A percentile compares a stretch with the other conserved stretches of the same genome.
phyloP scores from a whole-genome alignment of 164 flowering plant genomes.

The Vitis rotundifolia region DNA sequence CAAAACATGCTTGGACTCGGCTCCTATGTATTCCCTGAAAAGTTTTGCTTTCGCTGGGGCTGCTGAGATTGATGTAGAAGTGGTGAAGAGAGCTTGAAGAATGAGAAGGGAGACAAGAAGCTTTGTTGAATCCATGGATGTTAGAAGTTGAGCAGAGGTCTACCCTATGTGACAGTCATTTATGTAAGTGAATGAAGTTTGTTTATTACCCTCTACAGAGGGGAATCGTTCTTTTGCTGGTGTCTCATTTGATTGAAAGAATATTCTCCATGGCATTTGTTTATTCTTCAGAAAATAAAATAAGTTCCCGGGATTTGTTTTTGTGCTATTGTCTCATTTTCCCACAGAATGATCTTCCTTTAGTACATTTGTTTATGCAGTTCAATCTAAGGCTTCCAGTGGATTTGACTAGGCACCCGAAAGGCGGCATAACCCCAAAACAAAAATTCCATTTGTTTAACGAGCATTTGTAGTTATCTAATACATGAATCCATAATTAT shows the following conservation, averaged over 20 bases:
- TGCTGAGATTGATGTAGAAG: slow-evolving; percentile 2
- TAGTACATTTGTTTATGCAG: too few species aligned
- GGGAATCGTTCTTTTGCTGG: background rate
- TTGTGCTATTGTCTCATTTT: background rate
- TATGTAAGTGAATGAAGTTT: background rate
- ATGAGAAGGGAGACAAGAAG: slow-evolving; percentile 2
- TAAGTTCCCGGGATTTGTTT: background rate
- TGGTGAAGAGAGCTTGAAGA: background rate
- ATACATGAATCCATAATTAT: too few species aligned
- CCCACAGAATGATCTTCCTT: too few species aligned
- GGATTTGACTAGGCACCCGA: too few species aligned
- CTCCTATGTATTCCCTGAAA: slow-evolving; percentile 38
- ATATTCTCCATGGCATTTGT: background rate
- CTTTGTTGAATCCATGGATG: slow-evolving; percentile 1
- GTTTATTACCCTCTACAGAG: too few species aligned
- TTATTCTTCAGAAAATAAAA: background rate
- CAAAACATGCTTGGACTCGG: slow-evolving; percentile 15
- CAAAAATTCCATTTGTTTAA: too few species aligned
- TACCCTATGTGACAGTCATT: background rate
- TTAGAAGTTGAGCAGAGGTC: background rate
- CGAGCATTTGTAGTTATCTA: too few species aligned
- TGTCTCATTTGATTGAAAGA: background rate
- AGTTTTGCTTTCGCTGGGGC: slow-evolving; percentile 19
- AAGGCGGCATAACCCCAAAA: too few species aligned
- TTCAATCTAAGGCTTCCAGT: too few species aligned